Evolutionary conservation across 495 filamentous ascomycete genomes (phyloP).

Genomic region (Cetradonia linearis): DNA sequence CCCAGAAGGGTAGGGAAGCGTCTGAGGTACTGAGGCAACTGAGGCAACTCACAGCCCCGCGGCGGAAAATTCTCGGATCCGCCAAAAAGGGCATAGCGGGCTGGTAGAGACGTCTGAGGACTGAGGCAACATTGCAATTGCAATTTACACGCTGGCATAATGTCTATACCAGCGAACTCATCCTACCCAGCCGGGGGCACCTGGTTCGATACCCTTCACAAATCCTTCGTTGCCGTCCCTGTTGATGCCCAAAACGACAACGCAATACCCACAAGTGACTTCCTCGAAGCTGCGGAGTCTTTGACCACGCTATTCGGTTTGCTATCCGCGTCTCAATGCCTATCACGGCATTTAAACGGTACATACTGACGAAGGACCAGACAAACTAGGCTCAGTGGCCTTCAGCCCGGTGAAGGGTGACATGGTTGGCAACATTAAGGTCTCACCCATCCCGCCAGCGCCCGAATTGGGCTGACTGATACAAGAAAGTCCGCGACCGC

Average conservation of each 20-base stretch:
- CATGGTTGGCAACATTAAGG: constrained; percentile 85
- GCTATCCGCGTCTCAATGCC: constrained; percentile 16
- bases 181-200: constrained; percentile 54
- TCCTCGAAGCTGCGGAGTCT: constrained; percentile 82
- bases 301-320: constrained; percentile 79
- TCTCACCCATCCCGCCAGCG: constrained; percentile 30
- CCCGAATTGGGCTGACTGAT: constrained; percentile 10
- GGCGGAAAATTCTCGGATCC: too few relatives aligned
- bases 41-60: too few relatives aligned
- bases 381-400: constrained; percentile 68
- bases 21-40: too few relatives aligned
- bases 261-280: constrained; percentile 72
- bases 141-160: not conserved
- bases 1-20: too few relatives aligned
- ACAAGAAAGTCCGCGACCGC: constrained; percentile 76
- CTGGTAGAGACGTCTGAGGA: too few relatives aligned
- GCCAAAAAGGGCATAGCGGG: too few relatives aligned
- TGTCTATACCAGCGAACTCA: constrained; percentile 21
- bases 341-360: not conserved
- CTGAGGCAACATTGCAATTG: not conserved
- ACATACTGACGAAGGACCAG: constrained; percentile 34
- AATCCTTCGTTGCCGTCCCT: constrained; percentile 72
- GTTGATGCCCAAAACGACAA: constrained; percentile 60
- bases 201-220: constrained; percentile 73
- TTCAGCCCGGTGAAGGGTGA: constrained; percentile 85